Evolutionary conservation across 2,329 filamentous ascomycete species (phyloP), one percentile per base, ranked within the genome.

Genomic region (Cryphonectria japonica): DNA sequence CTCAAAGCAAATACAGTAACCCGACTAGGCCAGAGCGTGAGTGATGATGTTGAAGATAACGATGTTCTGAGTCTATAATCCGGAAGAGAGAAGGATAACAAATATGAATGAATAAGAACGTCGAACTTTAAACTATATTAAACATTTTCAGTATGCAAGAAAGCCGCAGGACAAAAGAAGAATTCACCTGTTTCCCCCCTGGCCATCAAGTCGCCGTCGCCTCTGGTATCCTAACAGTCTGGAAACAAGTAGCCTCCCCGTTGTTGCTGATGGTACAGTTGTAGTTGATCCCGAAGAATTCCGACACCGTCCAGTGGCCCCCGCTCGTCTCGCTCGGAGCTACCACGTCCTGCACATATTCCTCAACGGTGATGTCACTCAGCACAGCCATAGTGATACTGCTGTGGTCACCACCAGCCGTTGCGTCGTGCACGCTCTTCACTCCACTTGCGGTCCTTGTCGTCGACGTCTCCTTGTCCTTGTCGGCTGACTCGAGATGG

Each of bases 191-290:
- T 34, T 29, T 32, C 26, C 2, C 26, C 54, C 26, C 3, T 16
- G n/a, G 2, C 32, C 32, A 22, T n/a, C 50, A 16, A 8, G 67
- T 39, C 11, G 52, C 41, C 43, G 57, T 59, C 34, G 61, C 64
- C 43, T 39, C 14, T 19, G 64, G 69, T 26, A 62, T 13, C 65
- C 43, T 46, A 9, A 70, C 62, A 1, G 69, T 68, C 22, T 65
- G 63, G 63, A 65, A 65, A 50, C 63, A 65, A 34, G 41, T 46
- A 13, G 41, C 63, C 7, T 32, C 29, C 13, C 8, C 14, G 3
- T n/a, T 32, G 19, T 34, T 22, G 19, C n/a, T 34, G 41, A 65
- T 8, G 19, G 63, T 65, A 29, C 63, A 65, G 29, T 65, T 65
- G 63, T 65, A 65, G 6, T n/a, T 22, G 29, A 65, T 46, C 1